Base-by-base conservation (phyloP, 1,284 basidiomycete species). In the Melampsora larici-populina region DNA sequence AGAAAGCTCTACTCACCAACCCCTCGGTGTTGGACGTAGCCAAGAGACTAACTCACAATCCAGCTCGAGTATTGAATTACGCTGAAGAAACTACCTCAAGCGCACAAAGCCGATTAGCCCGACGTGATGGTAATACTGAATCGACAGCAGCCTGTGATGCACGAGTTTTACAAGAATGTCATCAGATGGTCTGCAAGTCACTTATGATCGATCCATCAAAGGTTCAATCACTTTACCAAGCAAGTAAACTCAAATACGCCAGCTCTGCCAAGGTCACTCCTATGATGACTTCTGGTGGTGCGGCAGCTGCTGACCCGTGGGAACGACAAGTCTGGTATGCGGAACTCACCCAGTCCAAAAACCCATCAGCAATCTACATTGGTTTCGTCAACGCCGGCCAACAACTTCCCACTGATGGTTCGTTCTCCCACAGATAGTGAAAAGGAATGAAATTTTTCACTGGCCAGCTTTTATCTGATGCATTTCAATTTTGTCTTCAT, bases 331-430 rank as follows among this genome's bases (percentile, higher is more conserved):
- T 77, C 36, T 77, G 74, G 74, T 58, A 48, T 66, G 29, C 66
- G 36, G 26, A 77, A 40, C 36, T 58, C 40, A 31, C 58, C 0
- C 33, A 70, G n/a, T 43, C 40, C 7, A 43, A 43, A 43, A 43
- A 43, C 40, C 40, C 40, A 43, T 43, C 40, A 11, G 74, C 46
- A 13, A 31, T 77, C 24, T 77, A 62, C 46, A 7, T 77, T 9
- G 66, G 64, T 9, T 33, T 77, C 21, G 60, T 77, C 15, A 77
- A 77, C 63, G 74, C 74, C 33, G 74, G 74, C 2, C 1, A n/a
- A 18, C 74, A 77, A 70, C 51, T 62, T 63, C 29, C 18, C 9
- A 58, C 40, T 62, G 74, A 77, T n/a, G 24, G 74, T 75, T 58
- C 26, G 55, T 58, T 29, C 26, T 58, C 26, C 8, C 55, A n/a